Base-by-base conservation (phyloP, 371 early-diverging fungal genomes). In the Saksenaea vasiformis region DNA sequence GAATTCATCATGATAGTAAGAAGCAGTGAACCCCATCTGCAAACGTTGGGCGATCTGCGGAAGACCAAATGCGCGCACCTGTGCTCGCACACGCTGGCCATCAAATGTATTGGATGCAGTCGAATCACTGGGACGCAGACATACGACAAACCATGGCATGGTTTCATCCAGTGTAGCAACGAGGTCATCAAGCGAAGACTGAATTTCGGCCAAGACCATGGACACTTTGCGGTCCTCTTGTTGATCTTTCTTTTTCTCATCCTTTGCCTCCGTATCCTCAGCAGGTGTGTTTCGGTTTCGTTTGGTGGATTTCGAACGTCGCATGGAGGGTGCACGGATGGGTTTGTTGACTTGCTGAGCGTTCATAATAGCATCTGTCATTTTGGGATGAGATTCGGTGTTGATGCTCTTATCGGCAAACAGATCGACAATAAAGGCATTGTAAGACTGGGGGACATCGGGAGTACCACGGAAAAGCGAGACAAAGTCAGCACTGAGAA, bases 121-220 rank as follows among this genome's bases (percentile, higher is more conserved):
- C 19, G 83, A 71, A 65, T 88, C 90, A 65, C 88, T 89, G 5
- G 93, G 89, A 27, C 86, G 79, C 41, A 98, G 71, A 76, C 94
- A 94, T 66, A 93, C 79, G 36, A 96, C 77, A 70, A 91, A 93
- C 97, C 97, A 97, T 11, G 93, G 85, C 36, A 88, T 83, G 0
- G 97, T 94, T 62, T 93, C 93, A 54, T 87, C 88, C 22, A 97
- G 70, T 13, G 92, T 88, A 24, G 87, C 91, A 28, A 95, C 77
- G 14, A 97, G 75, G 64, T 93, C 93, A 47, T 87, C 83, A n/a
- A 95, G 67, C 0, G 91, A 85, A 1, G 82, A 82, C 58, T 89
- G 88, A 65, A 93, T 84, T 74, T 94, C 91, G 0, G 88, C 79
- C 35, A 90, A 35, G 0, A 61, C 70, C 63, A 68, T 65, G 0